Conservation (phyloP, 768 basidiomycete genomes). For the Phylloporus scabripes region DNA sequence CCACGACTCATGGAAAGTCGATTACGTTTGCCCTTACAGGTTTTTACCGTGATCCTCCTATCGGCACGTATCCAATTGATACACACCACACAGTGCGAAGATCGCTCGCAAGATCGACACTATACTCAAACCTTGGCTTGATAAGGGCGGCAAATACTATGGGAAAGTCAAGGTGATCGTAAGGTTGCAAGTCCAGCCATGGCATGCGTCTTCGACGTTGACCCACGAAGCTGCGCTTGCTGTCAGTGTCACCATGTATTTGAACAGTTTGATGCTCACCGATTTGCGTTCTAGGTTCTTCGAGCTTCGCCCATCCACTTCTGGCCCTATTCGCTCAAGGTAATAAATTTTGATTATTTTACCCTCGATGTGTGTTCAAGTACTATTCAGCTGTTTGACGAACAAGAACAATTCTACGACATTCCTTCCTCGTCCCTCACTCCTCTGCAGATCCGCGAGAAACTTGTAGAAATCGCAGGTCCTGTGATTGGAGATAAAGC, state of each 20-base stretch:
- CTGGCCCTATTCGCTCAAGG: conserved; percentile 70
- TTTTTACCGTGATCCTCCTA: conserved; percentile 13
- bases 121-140: conserved; percentile 55
- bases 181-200: conserved; percentile 69
- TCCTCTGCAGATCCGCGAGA: conserved; percentile 66
- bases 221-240: conserved; percentile 81
- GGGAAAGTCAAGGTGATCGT: conserved; percentile 73
- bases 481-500: conserved; percentile 43
- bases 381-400: conserved; percentile 60
- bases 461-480: conserved; percentile 57
- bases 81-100: conserved; percentile 44
- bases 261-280: not conserved
- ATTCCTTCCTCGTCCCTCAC: conserved; percentile 62
- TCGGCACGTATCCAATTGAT: not conserved
- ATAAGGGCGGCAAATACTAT: conserved; percentile 53
- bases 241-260: conserved; percentile 34
- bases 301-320: conserved; percentile 70
- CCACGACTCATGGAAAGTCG: conserved; percentile 50
- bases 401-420: conserved; percentile 77
- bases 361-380: not conserved
- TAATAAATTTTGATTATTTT: conserved; percentile 28
- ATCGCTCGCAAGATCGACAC: conserved; percentile 53
- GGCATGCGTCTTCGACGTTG: conserved; percentile 72
- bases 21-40: conserved; percentile 87
- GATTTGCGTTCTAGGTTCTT: conserved; percentile 45